phyloP scores from a whole-genome alignment of 805 yeast genomes.

The Candida tibetensis region DNA sequence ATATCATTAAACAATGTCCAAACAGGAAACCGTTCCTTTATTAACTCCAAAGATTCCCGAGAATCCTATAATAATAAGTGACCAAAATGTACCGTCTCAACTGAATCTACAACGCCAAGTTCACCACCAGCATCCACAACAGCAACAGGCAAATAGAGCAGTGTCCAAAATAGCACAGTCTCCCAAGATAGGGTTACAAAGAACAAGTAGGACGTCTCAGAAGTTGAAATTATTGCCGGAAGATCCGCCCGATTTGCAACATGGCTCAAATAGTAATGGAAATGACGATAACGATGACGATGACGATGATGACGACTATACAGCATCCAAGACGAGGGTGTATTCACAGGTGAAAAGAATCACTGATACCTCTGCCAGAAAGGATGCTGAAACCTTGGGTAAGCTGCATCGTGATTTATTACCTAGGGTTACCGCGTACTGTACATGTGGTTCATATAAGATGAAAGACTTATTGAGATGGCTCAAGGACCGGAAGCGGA shows the following conservation, averaged over 20 bases:
- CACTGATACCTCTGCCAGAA: slow-evolving; percentile 83
- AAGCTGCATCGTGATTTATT: slow-evolving; percentile 78
- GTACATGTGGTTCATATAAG: slow-evolving; percentile 89
- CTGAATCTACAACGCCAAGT: no score
- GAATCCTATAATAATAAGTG: slow-evolving; percentile 8
- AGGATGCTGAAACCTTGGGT: slow-evolving; percentile 90
- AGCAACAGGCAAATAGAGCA: slow-evolving; percentile 22
- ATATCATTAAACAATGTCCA: not conserved
- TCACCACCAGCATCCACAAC: no score
- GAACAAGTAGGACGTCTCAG: slow-evolving; percentile 72
- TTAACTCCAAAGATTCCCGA: slow-evolving; percentile 7
- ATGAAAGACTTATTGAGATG: slow-evolving; percentile 86
- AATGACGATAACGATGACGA: slow-evolving; percentile 14
- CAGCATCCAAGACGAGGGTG: slow-evolving; percentile 43
- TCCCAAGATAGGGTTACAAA: slow-evolving; percentile 63
- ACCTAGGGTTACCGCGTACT: slow-evolving; percentile 94
- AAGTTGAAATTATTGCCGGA: slow-evolving; percentile 71
- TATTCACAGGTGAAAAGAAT: slow-evolving; percentile 83
- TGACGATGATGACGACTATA: slow-evolving; percentile 32
- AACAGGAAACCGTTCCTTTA: slow-evolving; percentile 1
- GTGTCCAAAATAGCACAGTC: slow-evolving; percentile 31
- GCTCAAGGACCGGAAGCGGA: slow-evolving; percentile 72
- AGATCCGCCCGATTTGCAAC: slow-evolving; percentile 32
- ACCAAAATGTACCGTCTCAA: slow-evolving; percentile 6
- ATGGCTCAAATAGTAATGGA: slow-evolving; percentile 20